Evolutionary conservation across 192 early-diverging fungal species (phyloP), one percentile per base, ranked within the genome.

Genomic region (Coemansia sp.): DNA sequence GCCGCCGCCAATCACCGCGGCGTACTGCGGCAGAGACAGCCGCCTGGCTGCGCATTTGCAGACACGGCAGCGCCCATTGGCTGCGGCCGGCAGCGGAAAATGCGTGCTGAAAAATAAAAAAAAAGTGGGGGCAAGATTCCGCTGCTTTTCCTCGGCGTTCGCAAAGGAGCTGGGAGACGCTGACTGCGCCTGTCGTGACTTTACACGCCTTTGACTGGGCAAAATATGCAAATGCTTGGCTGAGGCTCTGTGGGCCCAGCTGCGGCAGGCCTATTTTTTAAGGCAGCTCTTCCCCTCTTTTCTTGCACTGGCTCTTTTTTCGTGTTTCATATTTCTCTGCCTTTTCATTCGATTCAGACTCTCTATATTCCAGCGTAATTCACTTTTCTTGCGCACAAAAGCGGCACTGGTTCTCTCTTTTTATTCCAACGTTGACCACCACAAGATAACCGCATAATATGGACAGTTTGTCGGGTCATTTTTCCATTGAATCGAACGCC

Each of bases 401-500:
- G 23, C 23, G 21, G 17, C 50, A 22, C 50, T 19, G 51, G 23
- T 2, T 19, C 51, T 53, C 11, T 11, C 9, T 15, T 53, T 53
- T 49, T 19, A n/a, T 49, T 21, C 19, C 7, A 49, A 17, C 48
- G 48, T 49, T 56, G 55, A 56, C 55, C 29, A 17, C 17, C 24
- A 27, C 51, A 60, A 56, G 54, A 69, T 69, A 69, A 48, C 48
- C 21, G 32, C 32, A 24, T 62, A 69, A 62, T 29, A 81, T 81
- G 78, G 78, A 69, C 21, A 68, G 53, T 41, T 56, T 62, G 56
- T 59, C 66, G 3, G 57, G 54, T 43, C 57, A 56, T 23, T 65
- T 53, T 72, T 25, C 47, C 62, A 81, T 75, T 75, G 78, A 81
- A 66, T 54, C 78, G 55, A 75, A 55, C 78, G 64, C 78, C 78